Evolutionary conservation across 805 yeast species (phyloP), one percentile per base, ranked within the genome.

Genomic region (Tetrapisispora iriomotensis): DNA sequence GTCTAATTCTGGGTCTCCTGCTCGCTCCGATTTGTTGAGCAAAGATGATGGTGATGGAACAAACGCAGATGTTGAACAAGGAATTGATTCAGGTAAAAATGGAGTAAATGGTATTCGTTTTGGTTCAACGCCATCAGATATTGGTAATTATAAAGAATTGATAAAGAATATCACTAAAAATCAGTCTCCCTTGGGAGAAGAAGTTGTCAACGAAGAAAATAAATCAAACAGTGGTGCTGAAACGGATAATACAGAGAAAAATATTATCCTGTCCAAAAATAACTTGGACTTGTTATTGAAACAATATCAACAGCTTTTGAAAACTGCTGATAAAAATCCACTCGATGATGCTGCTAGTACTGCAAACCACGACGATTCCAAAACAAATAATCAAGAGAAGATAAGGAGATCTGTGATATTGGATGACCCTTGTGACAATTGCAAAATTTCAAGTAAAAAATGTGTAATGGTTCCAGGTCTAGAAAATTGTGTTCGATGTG

Each of bases 381-480:
- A 26, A 26, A 12, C n/a, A 25, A 8, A 19, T 19, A 5, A 23
- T 20, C 2, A 8, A 21, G 23, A 22, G 15, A 32, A 27, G 18
- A 4, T 4, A 13, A 19, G 29, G 19, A 37, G 20, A 24, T 25
- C 35, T 13, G 30, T 14, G 23, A 32, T 19, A 30, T 13, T 37
- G 17, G 49, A 43, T 17, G 44, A 47, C 7, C 90, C 94, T 1
- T 87, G 96, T 56, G 95, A 84, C 53, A 85, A 79, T 48, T 88
- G 96, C 58, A 68, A 94, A 31, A 66, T 88, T 42, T 68, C 88
- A 35, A 83, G 83, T 53, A 79, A 82, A 18, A 76, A 82, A 47
- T 88, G 96, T 65, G 80, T 83, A 19, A 66, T 77, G 49, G 67
- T 72, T 2, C 81, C 84, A 2, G 77, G 75, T 43, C 61, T 78